Base-by-base conservation (phyloP, 768 basidiomycete genomes). In the Pholiota molesta region DNA sequence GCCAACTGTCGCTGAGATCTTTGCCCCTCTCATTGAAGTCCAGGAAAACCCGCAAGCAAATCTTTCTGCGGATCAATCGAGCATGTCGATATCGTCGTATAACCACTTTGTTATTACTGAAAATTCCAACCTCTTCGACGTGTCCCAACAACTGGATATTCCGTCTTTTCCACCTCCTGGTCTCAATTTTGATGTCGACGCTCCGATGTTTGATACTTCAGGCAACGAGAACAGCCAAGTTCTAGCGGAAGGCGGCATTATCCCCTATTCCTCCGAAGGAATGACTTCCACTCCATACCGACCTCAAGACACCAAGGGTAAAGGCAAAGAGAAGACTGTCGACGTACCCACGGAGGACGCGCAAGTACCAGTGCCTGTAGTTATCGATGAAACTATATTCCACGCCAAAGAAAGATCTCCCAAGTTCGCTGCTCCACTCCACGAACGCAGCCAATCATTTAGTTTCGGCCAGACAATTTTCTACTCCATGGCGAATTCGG, bases 371-470 rank as follows among this genome's bases (percentile, higher is more conserved):
- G 53, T 67, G 4, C 61, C 71, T 6, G 62, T 62, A 26, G 63
- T 68, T 6, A 65, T 79, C 19, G 82, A 82, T 61, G 81, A 83
- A 57, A 74, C 77, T 3, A 78, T 82, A 17, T 84, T 82, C 65
- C 83, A 81, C 65, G 68, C 75, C 0, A 71, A 70, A 47, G 80
- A 83, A 53, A 79, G 75, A 56, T 68, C 75, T 2, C 75, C 78
- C 8, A 73, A 73, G 19, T 64, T 81, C 1, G 72, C 76, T 17
- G 60, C 73, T 5, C 69, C 74, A 0, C 70, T 79, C 9, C 82
- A 83, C 55, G 86, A 87, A 57, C 84, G 86, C 33, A 87, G 85
- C 64, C 81, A 87, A n/a, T 89, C 88, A 1, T 89, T 88, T 72
- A 87, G 85, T 68, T 82, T 86, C 57, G 87, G 86, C 2, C 86